Conservation (phyloP, 257 asterid species). For the Penstemon newberryi region DNA sequence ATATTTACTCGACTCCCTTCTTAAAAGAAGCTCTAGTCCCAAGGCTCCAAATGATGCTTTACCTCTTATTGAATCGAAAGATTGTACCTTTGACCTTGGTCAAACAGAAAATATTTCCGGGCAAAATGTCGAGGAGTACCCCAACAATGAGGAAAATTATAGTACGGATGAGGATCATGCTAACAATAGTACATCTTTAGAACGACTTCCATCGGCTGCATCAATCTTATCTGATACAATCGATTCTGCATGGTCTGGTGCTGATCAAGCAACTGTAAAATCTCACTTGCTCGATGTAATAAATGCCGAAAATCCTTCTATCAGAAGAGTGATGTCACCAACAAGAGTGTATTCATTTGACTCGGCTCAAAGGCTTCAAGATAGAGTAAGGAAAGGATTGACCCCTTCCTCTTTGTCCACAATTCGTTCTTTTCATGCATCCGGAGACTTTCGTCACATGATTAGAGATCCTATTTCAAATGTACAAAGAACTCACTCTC, state of each 20-base stretch:
- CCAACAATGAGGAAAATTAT: not conserved
- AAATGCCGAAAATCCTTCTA: slow-evolving; percentile 37
- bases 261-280: slow-evolving; percentile 46
- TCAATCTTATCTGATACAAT: slow-evolving; percentile 80
- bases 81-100: slow-evolving; percentile 34
- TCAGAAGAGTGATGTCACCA: slow-evolving; percentile 48
- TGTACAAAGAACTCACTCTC: slow-evolving; percentile 59
- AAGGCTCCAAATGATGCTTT: slow-evolving; percentile 39
- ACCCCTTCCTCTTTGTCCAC: slow-evolving; percentile 64
- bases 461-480: slow-evolving; percentile 70
- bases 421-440: slow-evolving; percentile 79
- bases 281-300: slow-evolving; percentile 27
- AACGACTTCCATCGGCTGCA: slow-evolving; percentile 66
- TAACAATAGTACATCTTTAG: slow-evolving; percentile 38
- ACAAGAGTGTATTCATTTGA: slow-evolving; percentile 82
- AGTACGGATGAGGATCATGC: slow-evolving; percentile 28
- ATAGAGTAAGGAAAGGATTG: slow-evolving; percentile 61
- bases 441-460: slow-evolving; percentile 81
- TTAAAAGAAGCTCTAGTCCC: slow-evolving; percentile 42
- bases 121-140: slow-evolving; percentile 35
- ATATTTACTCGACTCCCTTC: slow-evolving; percentile 54
- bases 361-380: slow-evolving; percentile 80
- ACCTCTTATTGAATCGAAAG: slow-evolving; percentile 30
- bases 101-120: slow-evolving; percentile 39
- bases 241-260: slow-evolving; percentile 92